phyloP scores from a whole-genome alignment of 495 filamentous ascomycete species.

The Bombardia bombarda region DNA sequence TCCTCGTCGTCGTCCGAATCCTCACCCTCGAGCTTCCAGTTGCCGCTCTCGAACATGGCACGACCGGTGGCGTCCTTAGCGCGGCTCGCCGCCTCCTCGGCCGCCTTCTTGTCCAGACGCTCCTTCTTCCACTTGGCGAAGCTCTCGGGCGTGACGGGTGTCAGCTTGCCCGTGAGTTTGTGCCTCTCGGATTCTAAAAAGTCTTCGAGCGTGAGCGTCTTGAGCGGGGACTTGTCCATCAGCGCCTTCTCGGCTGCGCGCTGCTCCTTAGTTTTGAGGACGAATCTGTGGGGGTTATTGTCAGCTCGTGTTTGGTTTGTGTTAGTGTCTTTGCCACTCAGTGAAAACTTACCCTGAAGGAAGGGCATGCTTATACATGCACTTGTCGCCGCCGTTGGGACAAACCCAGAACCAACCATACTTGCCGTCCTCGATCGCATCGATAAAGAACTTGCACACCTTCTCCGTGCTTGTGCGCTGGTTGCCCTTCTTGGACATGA shows the following conservation, averaged over 20 bases:
- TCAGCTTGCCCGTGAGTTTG: conserved; percentile 82
- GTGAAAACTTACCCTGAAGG: conserved; percentile 68
- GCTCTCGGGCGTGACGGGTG: conserved; percentile 83
- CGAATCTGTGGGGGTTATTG: conserved; percentile 57
- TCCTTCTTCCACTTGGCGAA: conserved; percentile 97
- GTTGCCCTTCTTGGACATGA: conserved; percentile 94
- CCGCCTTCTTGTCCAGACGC: conserved; percentile 88
- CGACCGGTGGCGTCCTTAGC: conserved; percentile 94
- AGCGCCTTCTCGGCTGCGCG: conserved; percentile 93
- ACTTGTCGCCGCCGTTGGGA: conserved; percentile 94
- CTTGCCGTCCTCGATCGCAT: conserved; percentile 94
- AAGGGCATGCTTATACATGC: conserved; percentile 96
- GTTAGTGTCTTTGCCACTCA: not conserved
- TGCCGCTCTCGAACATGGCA: conserved; percentile 91
- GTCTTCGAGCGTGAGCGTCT: conserved; percentile 92
- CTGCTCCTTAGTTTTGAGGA: conserved; percentile 97
- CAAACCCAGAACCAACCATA: conserved; percentile 99
- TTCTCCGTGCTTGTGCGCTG: conserved; percentile 94
- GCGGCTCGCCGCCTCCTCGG: conserved; percentile 75
- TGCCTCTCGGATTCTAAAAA: conserved; percentile 92
- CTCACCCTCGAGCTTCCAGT: conserved; percentile 70
- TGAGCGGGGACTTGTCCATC: conserved; percentile 90
- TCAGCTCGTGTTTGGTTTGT: not conserved
- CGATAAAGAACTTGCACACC: conserved; percentile 98
- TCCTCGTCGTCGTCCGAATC: conserved; percentile 50